A percentile compares a stretch with the other conserved stretches of the same genome.
phyloP scores from a whole-genome alignment of 1,284 basidiomycete species.

The Cystobasidium slooffiae region DNA sequence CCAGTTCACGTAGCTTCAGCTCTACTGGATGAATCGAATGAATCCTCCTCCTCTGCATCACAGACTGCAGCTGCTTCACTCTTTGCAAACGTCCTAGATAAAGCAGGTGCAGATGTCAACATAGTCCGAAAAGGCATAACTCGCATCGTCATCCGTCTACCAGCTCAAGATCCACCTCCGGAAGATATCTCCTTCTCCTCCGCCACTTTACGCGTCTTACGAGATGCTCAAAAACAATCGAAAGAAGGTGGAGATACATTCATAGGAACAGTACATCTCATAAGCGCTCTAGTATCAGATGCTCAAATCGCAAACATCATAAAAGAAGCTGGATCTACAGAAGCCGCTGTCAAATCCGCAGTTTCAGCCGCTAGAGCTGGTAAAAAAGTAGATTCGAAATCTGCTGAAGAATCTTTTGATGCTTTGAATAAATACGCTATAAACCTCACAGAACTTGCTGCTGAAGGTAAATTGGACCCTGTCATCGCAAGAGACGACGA shows the following conservation, averaged over 20 bases:
- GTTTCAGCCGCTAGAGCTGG: constrained; percentile 80
- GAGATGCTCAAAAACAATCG: constrained; percentile 77
- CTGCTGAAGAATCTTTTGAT: constrained; percentile 84
- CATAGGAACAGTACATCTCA: constrained; percentile 84
- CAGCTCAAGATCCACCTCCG: constrained; percentile 81
- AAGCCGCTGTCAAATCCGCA: constrained; percentile 74
- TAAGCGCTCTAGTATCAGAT: constrained; percentile 77
- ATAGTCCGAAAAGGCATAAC: constrained; percentile 51
- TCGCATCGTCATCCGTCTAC: constrained; percentile 61
- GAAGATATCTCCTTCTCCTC: constrained; percentile 73
- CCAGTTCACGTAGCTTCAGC: constrained; percentile 78
- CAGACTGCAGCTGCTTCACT: constrained; percentile 62
- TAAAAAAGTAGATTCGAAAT: constrained; percentile 76
- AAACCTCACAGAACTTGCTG: constrained; percentile 60
- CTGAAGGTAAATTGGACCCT: constrained; percentile 63
- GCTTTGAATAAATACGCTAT: constrained; percentile 64
- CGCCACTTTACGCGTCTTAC: constrained; percentile 69
- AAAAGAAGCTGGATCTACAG: constrained; percentile 75
- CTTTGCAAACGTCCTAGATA: constrained; percentile 44
- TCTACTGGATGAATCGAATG: constrained; percentile 68
- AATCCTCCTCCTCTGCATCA: constrained; percentile 63
- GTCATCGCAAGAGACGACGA: constrained; percentile 65
- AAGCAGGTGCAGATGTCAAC: constrained; percentile 52
- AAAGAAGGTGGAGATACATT: constrained; percentile 86
- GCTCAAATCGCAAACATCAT: constrained; percentile 67